Conservation (phyloP, 2,329 filamentous ascomycete species). For the Pseudonectria foliicola region DNA sequence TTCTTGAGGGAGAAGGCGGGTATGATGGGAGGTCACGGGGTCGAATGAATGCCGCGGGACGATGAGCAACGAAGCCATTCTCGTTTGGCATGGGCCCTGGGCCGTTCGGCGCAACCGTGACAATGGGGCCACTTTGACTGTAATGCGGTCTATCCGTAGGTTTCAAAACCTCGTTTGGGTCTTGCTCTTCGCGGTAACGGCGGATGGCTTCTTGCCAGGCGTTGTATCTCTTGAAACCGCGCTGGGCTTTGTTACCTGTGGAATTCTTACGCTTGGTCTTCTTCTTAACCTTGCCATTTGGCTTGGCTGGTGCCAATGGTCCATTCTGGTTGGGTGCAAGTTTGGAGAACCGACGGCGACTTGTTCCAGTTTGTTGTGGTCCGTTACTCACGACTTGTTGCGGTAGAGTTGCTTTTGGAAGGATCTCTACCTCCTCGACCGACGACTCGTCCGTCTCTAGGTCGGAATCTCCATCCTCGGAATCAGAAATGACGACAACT, state of each 20-base stretch:
- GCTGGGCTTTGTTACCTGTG: conserved; percentile 29
- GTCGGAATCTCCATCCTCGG: conserved; percentile 40
- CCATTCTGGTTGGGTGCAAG: conserved; percentile 7
- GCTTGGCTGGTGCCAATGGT: conserved; percentile 11
- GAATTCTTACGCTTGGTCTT: conserved; percentile 21
- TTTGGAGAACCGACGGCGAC: conserved; percentile 13
- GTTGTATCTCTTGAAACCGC: conserved; percentile 41
- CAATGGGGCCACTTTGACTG: conserved; percentile 12
- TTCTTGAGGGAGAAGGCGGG: conserved; percentile 13
- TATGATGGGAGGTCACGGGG: conserved; percentile 11
- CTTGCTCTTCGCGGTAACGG: conserved; percentile 20
- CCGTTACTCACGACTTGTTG: conserved; percentile 7
- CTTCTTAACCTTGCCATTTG: conserved; percentile 19
- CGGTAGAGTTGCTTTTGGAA: conserved; percentile 4
- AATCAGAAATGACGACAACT: conserved; percentile 59
- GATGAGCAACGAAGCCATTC: conserved; percentile 23
- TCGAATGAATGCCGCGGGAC: conserved; percentile 10
- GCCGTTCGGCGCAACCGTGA: conserved; percentile 11
- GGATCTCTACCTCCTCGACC: conserved; percentile 16
- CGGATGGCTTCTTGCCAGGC: conserved; percentile 35
- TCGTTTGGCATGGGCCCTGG: conserved; percentile 17
- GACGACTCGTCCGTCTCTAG: conserved; percentile 31
- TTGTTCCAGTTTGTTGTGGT: conserved; percentile 9
- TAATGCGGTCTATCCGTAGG: conserved; percentile 8
- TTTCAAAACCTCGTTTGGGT: conserved; percentile 3